Base-by-base conservation (phyloP, 129 eudicot genomes). In the Flaveria brownii region DNA sequence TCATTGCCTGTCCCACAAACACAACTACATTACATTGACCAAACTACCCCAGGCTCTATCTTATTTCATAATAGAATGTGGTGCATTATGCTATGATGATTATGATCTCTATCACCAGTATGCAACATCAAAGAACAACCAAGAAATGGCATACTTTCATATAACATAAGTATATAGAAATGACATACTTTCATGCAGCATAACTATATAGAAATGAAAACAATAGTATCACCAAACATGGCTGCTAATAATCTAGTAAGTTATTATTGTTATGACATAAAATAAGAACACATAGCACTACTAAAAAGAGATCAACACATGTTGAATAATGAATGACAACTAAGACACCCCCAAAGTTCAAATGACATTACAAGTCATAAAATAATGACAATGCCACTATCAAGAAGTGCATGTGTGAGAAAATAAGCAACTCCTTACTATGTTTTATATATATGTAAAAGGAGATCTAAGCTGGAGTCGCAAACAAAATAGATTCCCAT, bases 1-100 rank as follows among this genome's bases (percentile, higher is more conserved):
- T 70, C 91, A 87, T 88, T 25, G 97, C 97, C 97, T 91, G 72
- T 71, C 30, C 22, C n/a, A 76, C 52, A 78, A 56, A 72, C 36
- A 77, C 22, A 45, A 56, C 62, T 52, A 71, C 22, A 63, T 14
- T 63, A 76, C 63, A 69, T 28, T 50, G 26, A 13, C 18, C 39
- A 26, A 59, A 61, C 12, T 25, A 25, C 41, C 33, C 30, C 67
- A 25, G 41, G 67, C 67, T 26, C 18, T 18, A 59, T 61, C 7
- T 61, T 61, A 61, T 5, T 25, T 61, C 41, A n/a, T 25, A 26
- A 61, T 61, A 61, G 4, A 61, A 22, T 22, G 33, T 59, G 36
- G 36, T 23, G 65, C 25, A 54, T 17, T 56, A 7, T 56, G 14
- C 9, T 25, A 25, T 26, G n/a, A 61, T 25, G 42, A 61, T 61